Conservation (phyloP, 2,329 filamentous ascomycete genomes). For the Colletotrichum nymphaeae region DNA sequence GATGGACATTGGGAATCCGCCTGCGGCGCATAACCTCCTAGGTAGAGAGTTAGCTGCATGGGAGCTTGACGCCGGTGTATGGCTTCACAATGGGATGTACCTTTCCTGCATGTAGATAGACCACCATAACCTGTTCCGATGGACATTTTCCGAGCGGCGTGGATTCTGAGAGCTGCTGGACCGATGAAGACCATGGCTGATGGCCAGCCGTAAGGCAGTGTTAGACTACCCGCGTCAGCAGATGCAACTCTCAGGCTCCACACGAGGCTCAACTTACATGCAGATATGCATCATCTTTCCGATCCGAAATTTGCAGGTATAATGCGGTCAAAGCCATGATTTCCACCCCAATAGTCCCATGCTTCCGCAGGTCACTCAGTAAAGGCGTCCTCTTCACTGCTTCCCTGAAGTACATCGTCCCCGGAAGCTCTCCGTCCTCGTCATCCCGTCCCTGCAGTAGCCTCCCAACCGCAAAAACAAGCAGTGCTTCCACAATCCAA, state of each 20-base stretch:
- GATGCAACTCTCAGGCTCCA: too few relatives aligned
- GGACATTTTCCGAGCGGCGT: constrained; percentile 3
- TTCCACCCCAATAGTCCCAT: constrained; percentile 19
- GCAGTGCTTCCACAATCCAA: constrained; percentile 22
- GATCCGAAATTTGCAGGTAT: constrained; percentile 22
- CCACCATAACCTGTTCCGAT: constrained; percentile 32
- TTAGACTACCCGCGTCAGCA: neutral
- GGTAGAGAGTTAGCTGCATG: neutral
- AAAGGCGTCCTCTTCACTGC: constrained; percentile 9
- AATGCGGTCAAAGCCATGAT: constrained; percentile 26
- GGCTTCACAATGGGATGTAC: neutral
- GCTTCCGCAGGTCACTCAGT: neutral
- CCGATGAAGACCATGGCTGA: constrained; percentile 19
- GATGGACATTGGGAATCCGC: constrained; percentile 26
- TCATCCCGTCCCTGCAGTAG: constrained; percentile 1
- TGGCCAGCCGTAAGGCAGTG: constrained; percentile 15
- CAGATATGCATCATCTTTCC: constrained; percentile 31
- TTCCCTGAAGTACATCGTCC: constrained; percentile 1
- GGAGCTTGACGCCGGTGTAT: too few relatives aligned
- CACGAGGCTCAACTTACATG: neutral
- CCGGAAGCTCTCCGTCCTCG: neutral
- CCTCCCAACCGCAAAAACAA: constrained; percentile 22
- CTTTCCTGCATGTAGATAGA: constrained; percentile 34
- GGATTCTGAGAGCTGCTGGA: neutral
- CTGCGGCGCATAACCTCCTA: constrained; percentile 25